Conservation (phyloP, 768 basidiomycete species). For the Tulasnella sp. region DNA sequence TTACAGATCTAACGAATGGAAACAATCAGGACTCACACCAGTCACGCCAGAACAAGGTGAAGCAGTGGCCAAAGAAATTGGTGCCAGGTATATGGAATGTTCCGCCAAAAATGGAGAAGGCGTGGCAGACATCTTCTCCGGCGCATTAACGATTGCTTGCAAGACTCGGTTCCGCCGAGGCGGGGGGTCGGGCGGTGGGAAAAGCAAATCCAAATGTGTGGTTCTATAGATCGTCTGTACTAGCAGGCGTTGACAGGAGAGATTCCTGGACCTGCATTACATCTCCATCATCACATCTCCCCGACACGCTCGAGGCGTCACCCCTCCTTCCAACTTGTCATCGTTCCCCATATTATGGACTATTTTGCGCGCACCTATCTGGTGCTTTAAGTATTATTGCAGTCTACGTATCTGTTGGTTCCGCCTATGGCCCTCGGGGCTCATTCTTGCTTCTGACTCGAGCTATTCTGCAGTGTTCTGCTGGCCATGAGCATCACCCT, state of each 20-base stretch:
- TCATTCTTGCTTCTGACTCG: neutral
- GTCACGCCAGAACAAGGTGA: slow-evolving; percentile 79
- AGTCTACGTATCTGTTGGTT: neutral
- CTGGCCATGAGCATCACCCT: neutral
- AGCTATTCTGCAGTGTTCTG: neutral
- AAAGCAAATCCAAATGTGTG: slow-evolving; percentile 68
- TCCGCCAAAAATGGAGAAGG: slow-evolving; percentile 87
- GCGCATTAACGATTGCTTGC: slow-evolving; percentile 66
- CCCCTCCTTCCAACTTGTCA: neutral
- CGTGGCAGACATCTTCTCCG: slow-evolving; percentile 86
- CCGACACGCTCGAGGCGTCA: neutral
- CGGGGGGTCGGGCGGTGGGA: slow-evolving; percentile 68
- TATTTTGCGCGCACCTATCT: neutral
- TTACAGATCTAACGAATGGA: neutral
- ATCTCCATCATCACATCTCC: neutral
- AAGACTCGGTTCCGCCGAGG: slow-evolving; percentile 48
- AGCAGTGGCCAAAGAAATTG: slow-evolving; percentile 86
- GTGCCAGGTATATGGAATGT: slow-evolving; percentile 90
- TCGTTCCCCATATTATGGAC: neutral
- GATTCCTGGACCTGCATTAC: neutral
- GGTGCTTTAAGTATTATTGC: slow-evolving; percentile 7
- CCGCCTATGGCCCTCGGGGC: neutral
- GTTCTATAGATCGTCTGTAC: slow-evolving; percentile 41
- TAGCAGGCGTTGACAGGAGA: neutral
- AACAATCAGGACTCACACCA: slow-evolving; percentile 51